Evolutionary conservation across 345 rosid genomes (phyloP).

Genomic region (Ceriops zippeliana): DNA sequence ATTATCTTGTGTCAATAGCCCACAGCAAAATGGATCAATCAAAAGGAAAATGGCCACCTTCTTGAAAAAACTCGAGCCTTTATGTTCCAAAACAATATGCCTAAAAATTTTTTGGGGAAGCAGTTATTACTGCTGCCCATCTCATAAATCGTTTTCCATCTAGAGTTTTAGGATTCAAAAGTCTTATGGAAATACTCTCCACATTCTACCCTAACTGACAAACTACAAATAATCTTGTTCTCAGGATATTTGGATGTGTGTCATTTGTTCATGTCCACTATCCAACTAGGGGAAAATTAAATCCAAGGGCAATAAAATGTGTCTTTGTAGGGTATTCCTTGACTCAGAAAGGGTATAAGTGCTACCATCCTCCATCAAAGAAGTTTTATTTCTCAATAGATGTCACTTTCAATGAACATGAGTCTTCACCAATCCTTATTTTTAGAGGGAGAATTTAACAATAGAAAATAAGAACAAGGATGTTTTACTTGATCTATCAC

Average conservation of each 20-base stretch:
- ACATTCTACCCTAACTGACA: background rate
- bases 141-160: background rate
- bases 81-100: background rate
- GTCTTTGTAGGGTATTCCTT: too few species aligned
- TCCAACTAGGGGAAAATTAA: too few species aligned
- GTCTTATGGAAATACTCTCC: background rate
- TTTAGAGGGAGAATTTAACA: background rate
- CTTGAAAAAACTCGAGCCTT: background rate
- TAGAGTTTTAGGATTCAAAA: background rate
- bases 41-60: background rate
- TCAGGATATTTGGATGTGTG: background rate
- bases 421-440: background rate
- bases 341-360: too few species aligned
- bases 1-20: background rate
- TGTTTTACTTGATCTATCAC: background rate
- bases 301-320: too few species aligned
- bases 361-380: too few species aligned
- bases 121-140: background rate
- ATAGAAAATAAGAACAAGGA: background rate
- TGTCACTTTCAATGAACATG: too few species aligned
- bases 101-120: background rate
- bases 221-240: background rate
- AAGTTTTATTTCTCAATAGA: too few species aligned
- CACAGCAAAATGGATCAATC: background rate
- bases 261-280: background rate